Percentiles rank a stretch among this genome's conserved stretches.
These are phyloP conservation scores for Mucor saturninus DNA, from an alignment of 371 early-diverging fungal genomes.

Conservation along the genomic window DNA sequence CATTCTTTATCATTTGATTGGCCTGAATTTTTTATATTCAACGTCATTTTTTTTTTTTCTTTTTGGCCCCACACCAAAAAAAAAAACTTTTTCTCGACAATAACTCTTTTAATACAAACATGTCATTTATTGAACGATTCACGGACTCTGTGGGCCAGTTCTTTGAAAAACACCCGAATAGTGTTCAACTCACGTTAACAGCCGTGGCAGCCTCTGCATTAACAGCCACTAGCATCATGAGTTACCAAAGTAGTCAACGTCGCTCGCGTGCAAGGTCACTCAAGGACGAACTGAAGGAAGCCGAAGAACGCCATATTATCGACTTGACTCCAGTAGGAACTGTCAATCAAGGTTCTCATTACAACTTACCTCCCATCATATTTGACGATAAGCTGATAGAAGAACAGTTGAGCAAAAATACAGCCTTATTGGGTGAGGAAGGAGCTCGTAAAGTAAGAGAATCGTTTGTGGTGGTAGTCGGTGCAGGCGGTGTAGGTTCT, in stretches of 20 bases:
- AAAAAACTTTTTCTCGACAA: background rate
- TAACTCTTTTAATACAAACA: background rate
- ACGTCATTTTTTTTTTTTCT: background rate
- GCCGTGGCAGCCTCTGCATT: conserved; percentile 67
- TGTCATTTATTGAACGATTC: conserved; percentile 17
- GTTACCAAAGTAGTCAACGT: conserved; percentile 47
- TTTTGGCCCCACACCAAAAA: background rate
- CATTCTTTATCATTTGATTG: background rate
- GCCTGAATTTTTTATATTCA: background rate
- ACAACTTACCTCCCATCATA: conserved; percentile 12
- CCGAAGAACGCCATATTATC: conserved; percentile 17
- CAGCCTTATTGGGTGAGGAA: conserved; percentile 86
- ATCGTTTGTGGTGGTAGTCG: conserved; percentile 91
- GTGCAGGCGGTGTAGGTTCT: conserved; percentile 94
- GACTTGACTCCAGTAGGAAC: conserved; percentile 36
- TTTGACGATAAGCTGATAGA: conserved; percentile 68
- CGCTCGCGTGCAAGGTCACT: conserved; percentile 44
- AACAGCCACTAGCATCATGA: conserved; percentile 60
- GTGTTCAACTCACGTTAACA: conserved; percentile 41
- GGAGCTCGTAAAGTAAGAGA: conserved; percentile 66
- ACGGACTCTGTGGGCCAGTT: conserved; percentile 21
- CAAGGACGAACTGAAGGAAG: conserved; percentile 45
- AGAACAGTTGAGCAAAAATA: conserved; percentile 87
- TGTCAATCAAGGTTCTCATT: background rate
- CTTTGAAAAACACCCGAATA: conserved; percentile 22